These are phyloP conservation scores for Eragrostis curvula DNA, from an alignment of 176 grass and related monocot genomes.

Conservation along the genomic window DNA sequence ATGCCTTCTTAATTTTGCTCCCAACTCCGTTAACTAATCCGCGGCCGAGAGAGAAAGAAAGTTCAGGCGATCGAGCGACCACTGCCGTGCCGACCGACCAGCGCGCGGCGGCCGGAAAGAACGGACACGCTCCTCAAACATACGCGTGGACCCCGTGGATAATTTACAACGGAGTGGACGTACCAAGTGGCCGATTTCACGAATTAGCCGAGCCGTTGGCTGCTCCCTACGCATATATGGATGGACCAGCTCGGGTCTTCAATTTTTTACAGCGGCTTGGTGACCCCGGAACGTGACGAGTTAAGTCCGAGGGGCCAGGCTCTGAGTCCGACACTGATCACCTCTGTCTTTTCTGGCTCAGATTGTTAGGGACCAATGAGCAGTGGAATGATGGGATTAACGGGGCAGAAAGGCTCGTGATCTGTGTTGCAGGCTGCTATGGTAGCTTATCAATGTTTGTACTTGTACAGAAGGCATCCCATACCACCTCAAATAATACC, in stretches of 20 bases:
- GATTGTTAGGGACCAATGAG: constrained; percentile 41
- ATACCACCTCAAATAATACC: too few relatives aligned
- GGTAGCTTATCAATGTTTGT: too few relatives aligned
- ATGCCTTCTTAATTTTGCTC: background rate
- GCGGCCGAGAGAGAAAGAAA: background rate
- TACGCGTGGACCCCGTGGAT: background rate
- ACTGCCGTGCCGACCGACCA: background rate
- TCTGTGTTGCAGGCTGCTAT: background rate
- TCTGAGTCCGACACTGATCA: constrained; percentile 22
- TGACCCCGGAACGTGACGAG: background rate
- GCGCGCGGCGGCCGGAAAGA: background rate
- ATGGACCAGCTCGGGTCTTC: background rate
- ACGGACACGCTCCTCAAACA: background rate
- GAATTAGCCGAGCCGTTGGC: background rate
- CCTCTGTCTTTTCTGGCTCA: background rate
- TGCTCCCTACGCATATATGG: background rate
- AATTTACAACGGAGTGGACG: background rate
- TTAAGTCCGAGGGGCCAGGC: background rate
- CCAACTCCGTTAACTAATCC: too few relatives aligned
- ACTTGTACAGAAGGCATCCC: too few relatives aligned
- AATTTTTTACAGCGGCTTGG: background rate
- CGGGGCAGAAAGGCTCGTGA: constrained; percentile 38
- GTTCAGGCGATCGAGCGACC: background rate
- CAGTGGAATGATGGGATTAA: constrained; percentile 45
- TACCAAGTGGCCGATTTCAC: background rate